These are phyloP conservation scores for Piromyces finnis DNA, from an alignment of 192 early-diverging fungal species.

Conservation along the genomic window DNA sequence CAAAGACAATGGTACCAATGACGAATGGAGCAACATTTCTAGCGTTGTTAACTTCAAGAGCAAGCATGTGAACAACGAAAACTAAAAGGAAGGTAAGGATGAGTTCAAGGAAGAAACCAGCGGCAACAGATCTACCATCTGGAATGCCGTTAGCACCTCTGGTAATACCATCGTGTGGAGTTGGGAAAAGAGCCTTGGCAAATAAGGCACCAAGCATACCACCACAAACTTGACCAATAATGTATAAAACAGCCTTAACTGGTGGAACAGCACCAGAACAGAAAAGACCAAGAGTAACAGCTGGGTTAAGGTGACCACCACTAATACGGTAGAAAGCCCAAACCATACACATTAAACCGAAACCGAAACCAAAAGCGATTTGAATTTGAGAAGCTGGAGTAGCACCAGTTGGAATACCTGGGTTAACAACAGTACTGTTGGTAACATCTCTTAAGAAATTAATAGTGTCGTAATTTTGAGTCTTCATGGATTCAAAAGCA, in stretches of 20 bases:
- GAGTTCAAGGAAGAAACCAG: slow-evolving; percentile 10
- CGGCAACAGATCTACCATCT: slow-evolving; percentile 7
- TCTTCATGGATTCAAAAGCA: not conserved
- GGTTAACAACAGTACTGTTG: not conserved
- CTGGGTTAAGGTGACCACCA: slow-evolving; percentile 43
- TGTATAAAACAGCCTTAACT: slow-evolving; percentile 18
- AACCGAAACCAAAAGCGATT: not conserved
- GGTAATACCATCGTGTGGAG: slow-evolving; percentile 8
- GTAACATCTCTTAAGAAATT: not conserved
- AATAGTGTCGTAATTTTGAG: not conserved
- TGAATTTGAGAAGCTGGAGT: not conserved
- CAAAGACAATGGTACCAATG: slow-evolving; percentile 20
- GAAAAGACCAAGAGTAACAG: slow-evolving; percentile 35
- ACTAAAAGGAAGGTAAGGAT: slow-evolving; percentile 19
- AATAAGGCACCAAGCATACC: slow-evolving; percentile 25
- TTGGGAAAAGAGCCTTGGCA: slow-evolving; percentile 6
- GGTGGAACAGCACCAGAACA: slow-evolving; percentile 25
- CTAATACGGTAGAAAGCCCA: not conserved
- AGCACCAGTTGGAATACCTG: not conserved
- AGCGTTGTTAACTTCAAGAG: slow-evolving; percentile 17
- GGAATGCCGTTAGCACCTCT: slow-evolving; percentile 2
- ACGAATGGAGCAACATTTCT: slow-evolving; percentile 16
- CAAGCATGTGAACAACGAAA: slow-evolving; percentile 14
- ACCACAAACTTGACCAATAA: slow-evolving; percentile 37
- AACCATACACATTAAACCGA: not conserved